phyloP scores from a whole-genome alignment of 2,329 filamentous ascomycete genomes.

The Cryphonectria naterciae region DNA sequence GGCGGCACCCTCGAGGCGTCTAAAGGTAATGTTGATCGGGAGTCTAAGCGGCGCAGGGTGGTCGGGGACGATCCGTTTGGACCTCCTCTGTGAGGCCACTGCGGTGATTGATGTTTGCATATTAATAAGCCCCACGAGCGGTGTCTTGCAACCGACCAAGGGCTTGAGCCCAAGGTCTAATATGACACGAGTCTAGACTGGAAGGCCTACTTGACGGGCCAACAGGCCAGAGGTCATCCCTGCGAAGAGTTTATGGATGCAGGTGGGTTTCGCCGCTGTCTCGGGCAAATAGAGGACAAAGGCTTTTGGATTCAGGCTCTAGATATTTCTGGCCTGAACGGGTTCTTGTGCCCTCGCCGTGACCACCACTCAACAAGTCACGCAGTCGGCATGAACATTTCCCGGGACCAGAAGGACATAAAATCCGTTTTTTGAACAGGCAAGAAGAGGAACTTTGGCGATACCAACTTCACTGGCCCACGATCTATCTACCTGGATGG shows the following conservation, averaged over 20 bases:
- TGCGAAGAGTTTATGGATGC: background rate
- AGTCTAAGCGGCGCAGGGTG: constrained; percentile 53
- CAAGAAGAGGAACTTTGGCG: background rate
- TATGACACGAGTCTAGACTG: background rate
- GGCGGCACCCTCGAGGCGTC: constrained; percentile 40
- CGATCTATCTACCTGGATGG: background rate
- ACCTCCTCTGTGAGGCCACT: constrained; percentile 40
- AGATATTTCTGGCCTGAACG: background rate
- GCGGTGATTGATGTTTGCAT: background rate
- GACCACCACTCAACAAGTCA: background rate
- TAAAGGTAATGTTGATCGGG: constrained; percentile 36
- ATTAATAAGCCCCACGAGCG: background rate
- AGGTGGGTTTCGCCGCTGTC: background rate
- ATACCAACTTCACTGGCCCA: background rate
- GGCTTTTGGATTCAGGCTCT: background rate
- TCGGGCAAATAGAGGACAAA: background rate
- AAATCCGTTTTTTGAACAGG: background rate
- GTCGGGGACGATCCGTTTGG: constrained; percentile 54
- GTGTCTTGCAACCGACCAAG: background rate
- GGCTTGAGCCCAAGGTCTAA: background rate
- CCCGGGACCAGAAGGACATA: background rate
- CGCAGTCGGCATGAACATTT: background rate
- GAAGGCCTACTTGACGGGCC: background rate
- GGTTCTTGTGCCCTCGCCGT: background rate
- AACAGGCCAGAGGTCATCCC: background rate